A percentile compares a stretch with the other conserved stretches of the same genome.
Conservation (phyloP, 1,284 basidiomycete species). For the Schizophyllum amplum region DNA sequence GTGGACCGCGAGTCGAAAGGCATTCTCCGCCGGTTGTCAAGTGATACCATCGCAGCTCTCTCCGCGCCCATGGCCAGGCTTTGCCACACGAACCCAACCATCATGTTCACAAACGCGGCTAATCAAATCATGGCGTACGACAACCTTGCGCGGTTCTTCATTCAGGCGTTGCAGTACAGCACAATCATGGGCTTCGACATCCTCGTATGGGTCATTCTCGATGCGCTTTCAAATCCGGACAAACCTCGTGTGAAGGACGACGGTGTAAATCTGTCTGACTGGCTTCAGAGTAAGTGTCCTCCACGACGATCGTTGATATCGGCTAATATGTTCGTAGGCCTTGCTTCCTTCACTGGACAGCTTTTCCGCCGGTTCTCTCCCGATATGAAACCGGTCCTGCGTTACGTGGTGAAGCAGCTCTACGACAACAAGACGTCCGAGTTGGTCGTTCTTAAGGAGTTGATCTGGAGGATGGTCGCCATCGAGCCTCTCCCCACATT, state of each 20-base stretch:
- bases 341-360: conserved; percentile 90
- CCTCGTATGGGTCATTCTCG: conserved; percentile 82
- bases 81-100: conserved; percentile 88
- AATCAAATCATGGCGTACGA: conserved; percentile 97
- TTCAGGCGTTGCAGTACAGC: conserved; percentile 86
- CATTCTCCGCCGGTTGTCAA: conserved; percentile 75
- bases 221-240: conserved; percentile 80
- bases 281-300: conserved; percentile 98
- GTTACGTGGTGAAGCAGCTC: conserved; percentile 89
- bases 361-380: conserved; percentile 84
- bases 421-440: conserved; percentile 81
- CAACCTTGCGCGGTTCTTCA: conserved; percentile 86
- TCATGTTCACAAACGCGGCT: conserved; percentile 86
- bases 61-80: conserved; percentile 91
- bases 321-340: too few species aligned
- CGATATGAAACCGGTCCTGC: conserved; percentile 78
- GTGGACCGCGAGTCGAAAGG: conserved; percentile 74
- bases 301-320: conserved; percentile 33
- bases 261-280: conserved; percentile 86
- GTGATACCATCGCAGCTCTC: conserved; percentile 73
- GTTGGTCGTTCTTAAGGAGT: conserved; percentile 83
- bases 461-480: conserved; percentile 94
- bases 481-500: conserved; percentile 87
- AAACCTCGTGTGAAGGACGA: conserved; percentile 88
- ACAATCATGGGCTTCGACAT: conserved; percentile 93